Evolutionary conservation across 1,139 yeast species (phyloP).

Genomic region (Pichia sp.): DNA sequence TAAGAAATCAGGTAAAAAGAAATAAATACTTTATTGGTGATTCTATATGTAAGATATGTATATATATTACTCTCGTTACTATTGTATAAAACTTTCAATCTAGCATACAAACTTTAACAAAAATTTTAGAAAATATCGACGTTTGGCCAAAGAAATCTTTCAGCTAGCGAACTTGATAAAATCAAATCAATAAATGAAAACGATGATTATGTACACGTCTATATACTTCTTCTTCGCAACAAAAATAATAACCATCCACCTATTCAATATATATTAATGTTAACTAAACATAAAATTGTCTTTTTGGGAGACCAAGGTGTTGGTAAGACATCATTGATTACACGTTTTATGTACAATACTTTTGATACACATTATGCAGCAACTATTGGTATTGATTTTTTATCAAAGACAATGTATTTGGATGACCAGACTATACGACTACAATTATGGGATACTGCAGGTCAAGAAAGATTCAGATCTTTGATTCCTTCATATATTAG

Average conservation of each 20-base stretch:
- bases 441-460: constrained; percentile 77
- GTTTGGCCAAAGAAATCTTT: background rate
- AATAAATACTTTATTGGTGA: constrained; percentile 7
- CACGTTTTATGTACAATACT: constrained; percentile 97
- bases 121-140: no score
- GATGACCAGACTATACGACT: constrained; percentile 61
- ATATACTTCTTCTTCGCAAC: background rate
- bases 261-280: constrained; percentile 19
- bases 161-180: background rate
- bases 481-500: constrained; percentile 91
- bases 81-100: background rate
- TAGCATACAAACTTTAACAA: background rate
- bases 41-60: background rate
- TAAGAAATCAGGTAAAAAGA: constrained; percentile 55
- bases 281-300: constrained; percentile 81
- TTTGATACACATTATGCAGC: constrained; percentile 95
- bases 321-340: constrained; percentile 91
- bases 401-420: constrained; percentile 77
- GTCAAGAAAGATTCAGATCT: constrained; percentile 77
- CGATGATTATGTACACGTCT: background rate
- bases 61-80: background rate
- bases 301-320: constrained; percentile 97
- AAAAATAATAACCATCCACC: background rate
- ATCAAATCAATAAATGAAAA: background rate
- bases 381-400: constrained; percentile 92